These are phyloP conservation scores for Globisporangium megalacanthum DNA, from an alignment of 352 stramenopile species.

Conservation along the genomic window DNA sequence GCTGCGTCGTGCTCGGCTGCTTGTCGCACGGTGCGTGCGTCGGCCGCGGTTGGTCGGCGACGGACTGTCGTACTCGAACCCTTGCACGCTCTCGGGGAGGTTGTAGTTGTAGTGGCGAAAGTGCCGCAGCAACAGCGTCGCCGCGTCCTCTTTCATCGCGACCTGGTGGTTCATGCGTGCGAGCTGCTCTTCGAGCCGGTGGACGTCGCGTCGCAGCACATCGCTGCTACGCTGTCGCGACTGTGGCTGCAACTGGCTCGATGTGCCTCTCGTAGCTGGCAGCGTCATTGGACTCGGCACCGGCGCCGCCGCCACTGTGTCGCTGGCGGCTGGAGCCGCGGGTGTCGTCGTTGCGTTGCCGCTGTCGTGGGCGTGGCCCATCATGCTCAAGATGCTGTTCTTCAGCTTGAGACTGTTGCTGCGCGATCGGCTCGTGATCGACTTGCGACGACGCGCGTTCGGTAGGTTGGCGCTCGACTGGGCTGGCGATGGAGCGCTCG, in stretches of 20 bases:
- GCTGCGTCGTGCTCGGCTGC: slow-evolving; percentile 8
- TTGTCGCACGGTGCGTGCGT: slow-evolving; percentile 8
- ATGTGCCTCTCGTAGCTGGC: not conserved
- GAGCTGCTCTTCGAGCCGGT: slow-evolving; percentile 52
- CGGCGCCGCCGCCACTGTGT: not conserved
- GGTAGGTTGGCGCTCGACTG: slow-evolving; percentile 24
- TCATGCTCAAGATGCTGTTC: slow-evolving; percentile 57
- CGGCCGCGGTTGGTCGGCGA: slow-evolving; percentile 24
- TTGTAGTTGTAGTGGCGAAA: slow-evolving; percentile 86
- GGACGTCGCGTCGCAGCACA: slow-evolving; percentile 47
- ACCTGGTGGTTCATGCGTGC: slow-evolving; percentile 64
- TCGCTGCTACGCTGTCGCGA: slow-evolving; percentile 24
- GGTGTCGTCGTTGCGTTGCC: not conserved
- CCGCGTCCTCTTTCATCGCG: slow-evolving; percentile 47
- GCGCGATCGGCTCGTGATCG: slow-evolving; percentile 44
- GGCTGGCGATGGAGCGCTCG: slow-evolving; percentile 3
- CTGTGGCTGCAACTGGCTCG: slow-evolving; percentile 1
- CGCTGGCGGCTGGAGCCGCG: too few relatives aligned
- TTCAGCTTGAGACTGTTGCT: slow-evolving; percentile 60
- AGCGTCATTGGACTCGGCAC: slow-evolving; percentile 2
- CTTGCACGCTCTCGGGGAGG: slow-evolving; percentile 44
- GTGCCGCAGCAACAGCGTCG: slow-evolving; percentile 47
- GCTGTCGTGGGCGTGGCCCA: slow-evolving; percentile 39
- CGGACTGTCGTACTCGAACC: slow-evolving; percentile 41
- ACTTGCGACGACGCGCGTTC: slow-evolving; percentile 45